phyloP scores from a whole-genome alignment of 345 rosid genomes.

The Hibiscus mutabilis region DNA sequence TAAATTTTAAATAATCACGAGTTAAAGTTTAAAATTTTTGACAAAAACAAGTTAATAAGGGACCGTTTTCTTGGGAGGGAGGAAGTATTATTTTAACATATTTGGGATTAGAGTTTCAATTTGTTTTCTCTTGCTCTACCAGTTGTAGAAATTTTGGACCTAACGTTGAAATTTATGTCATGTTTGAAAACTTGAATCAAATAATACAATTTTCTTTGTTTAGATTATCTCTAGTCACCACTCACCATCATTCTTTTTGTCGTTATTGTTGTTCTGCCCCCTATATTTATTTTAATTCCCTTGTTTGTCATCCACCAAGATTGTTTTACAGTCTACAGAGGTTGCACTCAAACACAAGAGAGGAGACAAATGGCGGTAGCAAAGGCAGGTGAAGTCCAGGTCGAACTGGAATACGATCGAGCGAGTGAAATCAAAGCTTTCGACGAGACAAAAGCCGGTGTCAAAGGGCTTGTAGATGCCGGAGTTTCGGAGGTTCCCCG shows the following conservation, averaged over 20 bases:
- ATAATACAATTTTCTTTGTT: background rate
- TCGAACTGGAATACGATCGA: background rate
- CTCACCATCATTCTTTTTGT: background rate
- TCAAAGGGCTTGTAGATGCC: background rate
- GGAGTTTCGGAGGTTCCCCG: background rate
- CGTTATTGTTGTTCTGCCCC: background rate
- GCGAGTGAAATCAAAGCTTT: background rate
- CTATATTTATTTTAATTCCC: background rate
- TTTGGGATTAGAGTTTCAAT: too few species aligned
- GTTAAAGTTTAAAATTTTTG: too few species aligned
- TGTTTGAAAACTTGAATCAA: too few species aligned
- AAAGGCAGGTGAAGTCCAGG: background rate
- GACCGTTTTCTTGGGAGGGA: too few species aligned
- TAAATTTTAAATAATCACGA: too few species aligned
- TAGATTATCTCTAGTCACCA: background rate
- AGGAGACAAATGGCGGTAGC: background rate
- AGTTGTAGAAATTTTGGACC: too few species aligned
- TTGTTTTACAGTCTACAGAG: background rate
- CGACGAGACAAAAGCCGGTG: background rate
- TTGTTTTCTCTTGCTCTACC: too few species aligned
- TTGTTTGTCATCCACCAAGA: background rate
- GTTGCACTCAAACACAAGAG: background rate
- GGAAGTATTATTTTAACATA: too few species aligned
- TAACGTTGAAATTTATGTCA: too few species aligned
- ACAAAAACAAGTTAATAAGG: too few species aligned